Base-by-base conservation (phyloP, 495 filamentous ascomycete genomes). In the Hamigera avellanea region DNA sequence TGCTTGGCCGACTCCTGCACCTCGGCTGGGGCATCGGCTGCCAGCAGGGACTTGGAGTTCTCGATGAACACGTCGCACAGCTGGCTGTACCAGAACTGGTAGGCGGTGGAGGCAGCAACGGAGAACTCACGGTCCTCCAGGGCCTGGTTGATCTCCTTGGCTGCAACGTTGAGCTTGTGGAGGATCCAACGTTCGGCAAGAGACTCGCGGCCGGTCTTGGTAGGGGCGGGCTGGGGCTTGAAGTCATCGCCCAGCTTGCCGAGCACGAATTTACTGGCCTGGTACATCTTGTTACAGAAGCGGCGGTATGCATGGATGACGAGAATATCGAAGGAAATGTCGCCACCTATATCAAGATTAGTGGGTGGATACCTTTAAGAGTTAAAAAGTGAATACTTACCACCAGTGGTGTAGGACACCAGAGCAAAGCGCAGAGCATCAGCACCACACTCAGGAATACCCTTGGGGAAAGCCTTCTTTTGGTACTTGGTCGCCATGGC, bases 201-300 rank as follows among this genome's bases (percentile, higher is more conserved):
- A 15, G 75, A 77, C 46, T 84, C 76, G 26, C 74, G 67, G 35
- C 80, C 77, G 18, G 77, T 78, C 49, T 76, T 72, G 10, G 58
- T 52, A 18, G 52, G 53, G 7, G 66, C 66, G 21, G 67, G 49
- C 39, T 65, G 67, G 19, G 86, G 85, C 27, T 72, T 67, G 52
- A 84, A 91, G 52, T 78, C 78, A 10, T 76, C 67, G 6, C 73
- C 76, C 14, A 93, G 56, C 46, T 83, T 80, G 39, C 85, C 81
- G 40, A 91, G 68, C 7, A 86, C 83, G 49, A 77, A 93, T 64
- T 91, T 93, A 36, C 78, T 86, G 19, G 86, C 85, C 59, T 89
- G 82, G 64, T 86, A 93, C 45, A 93, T 83, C 69, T 93, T 93
- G 68, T 93, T 93, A 58, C 85, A 67, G 73, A 93, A 93, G 37